phyloP scores from a whole-genome alignment of 1,139 yeast genomes.

The Sporopachydermia cereana region DNA sequence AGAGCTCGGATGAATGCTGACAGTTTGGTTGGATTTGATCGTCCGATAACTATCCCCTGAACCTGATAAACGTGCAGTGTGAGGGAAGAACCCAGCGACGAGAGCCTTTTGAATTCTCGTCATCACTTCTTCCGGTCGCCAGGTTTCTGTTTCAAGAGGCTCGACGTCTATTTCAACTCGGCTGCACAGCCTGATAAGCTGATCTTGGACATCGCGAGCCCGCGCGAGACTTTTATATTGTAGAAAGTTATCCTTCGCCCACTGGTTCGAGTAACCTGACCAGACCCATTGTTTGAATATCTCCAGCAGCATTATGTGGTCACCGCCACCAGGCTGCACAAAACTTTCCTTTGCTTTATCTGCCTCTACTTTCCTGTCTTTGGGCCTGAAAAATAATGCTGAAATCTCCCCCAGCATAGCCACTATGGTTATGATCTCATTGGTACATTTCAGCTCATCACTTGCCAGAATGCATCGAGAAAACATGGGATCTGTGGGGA shows the following conservation, averaged over 20 bases:
- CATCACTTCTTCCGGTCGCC: conserved; percentile 13
- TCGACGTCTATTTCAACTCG: conserved; percentile 39
- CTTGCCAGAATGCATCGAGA: conserved; percentile 66
- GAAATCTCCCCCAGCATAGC: conserved; percentile 80
- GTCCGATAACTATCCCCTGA: conserved; percentile 65
- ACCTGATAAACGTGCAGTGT: conserved; percentile 57
- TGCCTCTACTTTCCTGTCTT: conserved; percentile 55
- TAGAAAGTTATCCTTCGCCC: conserved; percentile 82
- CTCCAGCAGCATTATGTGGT: conserved; percentile 64
- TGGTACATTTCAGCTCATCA: conserved; percentile 43
- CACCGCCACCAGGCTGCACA: conserved; percentile 46
- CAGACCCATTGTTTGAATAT: conserved; percentile 71
- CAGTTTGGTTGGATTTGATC: conserved; percentile 50
- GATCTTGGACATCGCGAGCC: conserved; percentile 64
- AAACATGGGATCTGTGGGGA: conserved; percentile 86
- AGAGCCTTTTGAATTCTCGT: conserved; percentile 52
- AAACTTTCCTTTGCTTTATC: conserved; percentile 50
- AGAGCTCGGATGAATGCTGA: conserved; percentile 78
- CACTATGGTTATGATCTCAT: conserved; percentile 57
- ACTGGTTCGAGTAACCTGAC: conserved; percentile 55
- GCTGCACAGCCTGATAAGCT: conserved; percentile 49
- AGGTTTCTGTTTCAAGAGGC: conserved; percentile 16
- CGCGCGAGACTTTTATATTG: conserved; percentile 65
- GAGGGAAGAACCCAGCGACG: conserved; percentile 73
- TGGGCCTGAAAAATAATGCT: conserved; percentile 61